phyloP scores from a whole-genome alignment of 768 basidiomycete genomes.

The Boletus rubescentipes region DNA sequence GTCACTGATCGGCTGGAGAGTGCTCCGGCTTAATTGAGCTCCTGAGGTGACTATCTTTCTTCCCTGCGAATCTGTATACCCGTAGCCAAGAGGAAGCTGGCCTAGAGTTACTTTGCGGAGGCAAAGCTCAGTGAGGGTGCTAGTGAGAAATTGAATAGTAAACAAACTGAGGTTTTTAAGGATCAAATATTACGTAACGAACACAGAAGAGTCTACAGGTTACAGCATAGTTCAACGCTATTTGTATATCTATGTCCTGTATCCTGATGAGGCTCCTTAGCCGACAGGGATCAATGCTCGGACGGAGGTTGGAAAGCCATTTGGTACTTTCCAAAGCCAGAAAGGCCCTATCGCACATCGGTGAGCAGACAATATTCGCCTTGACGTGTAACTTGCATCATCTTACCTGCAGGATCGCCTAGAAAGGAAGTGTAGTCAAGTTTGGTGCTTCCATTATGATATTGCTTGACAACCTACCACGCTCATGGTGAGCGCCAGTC shows the following conservation, averaged over 20 bases:
- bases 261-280: too few species aligned
- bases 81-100: slow-evolving; percentile 40
- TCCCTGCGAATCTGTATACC: slow-evolving; percentile 53
- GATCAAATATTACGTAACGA: slow-evolving; percentile 15
- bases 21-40: slow-evolving; percentile 84
- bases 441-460: not conserved
- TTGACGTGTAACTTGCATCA: not conserved
- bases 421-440: not conserved
- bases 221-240: too few species aligned
- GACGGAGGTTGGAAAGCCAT: slow-evolving; percentile 36
- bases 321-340: slow-evolving; percentile 66
- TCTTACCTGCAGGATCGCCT: slow-evolving; percentile 68
- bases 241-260: too few species aligned
- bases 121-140: slow-evolving; percentile 32
- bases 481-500: slow-evolving; percentile 61
- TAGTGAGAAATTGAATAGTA: not conserved
- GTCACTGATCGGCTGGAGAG: slow-evolving; percentile 43
- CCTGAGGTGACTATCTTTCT: slow-evolving; percentile 37
- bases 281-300: slow-evolving; percentile 21
- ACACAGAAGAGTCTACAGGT: not conserved
- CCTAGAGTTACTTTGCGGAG: slow-evolving; percentile 54
- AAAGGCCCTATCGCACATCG: slow-evolving; percentile 52
- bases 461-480: slow-evolving; percentile 35
- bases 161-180: not conserved
- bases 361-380: not conserved